A percentile compares a stretch with the other conserved stretches of the same genome.
Conservation (phyloP, 2,329 filamentous ascomycete species). For the Pestalotiopsis sp. region DNA sequence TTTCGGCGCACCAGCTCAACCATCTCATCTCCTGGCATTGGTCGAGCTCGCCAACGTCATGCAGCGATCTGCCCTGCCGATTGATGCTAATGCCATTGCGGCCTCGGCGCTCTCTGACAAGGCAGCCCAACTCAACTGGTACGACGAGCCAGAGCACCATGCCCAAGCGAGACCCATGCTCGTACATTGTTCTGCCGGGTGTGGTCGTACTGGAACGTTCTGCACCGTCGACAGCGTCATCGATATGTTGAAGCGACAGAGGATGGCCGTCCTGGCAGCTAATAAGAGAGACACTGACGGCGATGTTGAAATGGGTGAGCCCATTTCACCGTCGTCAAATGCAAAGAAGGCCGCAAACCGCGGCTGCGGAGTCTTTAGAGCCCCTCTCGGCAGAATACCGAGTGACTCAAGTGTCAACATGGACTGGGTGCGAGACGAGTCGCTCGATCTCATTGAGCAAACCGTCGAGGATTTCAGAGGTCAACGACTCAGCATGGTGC, state of each 20-base stretch:
- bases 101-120: constrained; percentile 27
- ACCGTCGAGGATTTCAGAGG: constrained; percentile 89
- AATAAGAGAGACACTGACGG: constrained; percentile 38
- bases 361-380: not conserved
- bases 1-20: constrained; percentile 89
- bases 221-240: constrained; percentile 96
- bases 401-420: constrained; percentile 39
- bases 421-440: constrained; percentile 68
- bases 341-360: constrained; percentile 21
- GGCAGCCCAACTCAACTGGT: constrained; percentile 42
- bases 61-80: constrained; percentile 57
- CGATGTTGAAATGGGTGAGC: constrained; percentile 45
- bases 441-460: constrained; percentile 76
- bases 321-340: constrained; percentile 28
- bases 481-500: constrained; percentile 94
- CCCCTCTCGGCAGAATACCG: not conserved
- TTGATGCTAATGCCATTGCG: constrained; percentile 42
- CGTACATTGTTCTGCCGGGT: constrained; percentile 95
- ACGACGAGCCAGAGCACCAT: constrained; percentile 60
- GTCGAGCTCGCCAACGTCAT: constrained; percentile 85
- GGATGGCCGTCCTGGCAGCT: constrained; percentile 33
- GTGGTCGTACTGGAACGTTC: constrained; percentile 92
- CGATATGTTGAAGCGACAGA: constrained; percentile 93
- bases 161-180: constrained; percentile 67
- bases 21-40: constrained; percentile 79